Evolutionary conservation across 225 moss, liverwort and hornwort species (phyloP), one percentile per base, ranked within the genome.

Genomic region (Straminergon stramineum): DNA sequence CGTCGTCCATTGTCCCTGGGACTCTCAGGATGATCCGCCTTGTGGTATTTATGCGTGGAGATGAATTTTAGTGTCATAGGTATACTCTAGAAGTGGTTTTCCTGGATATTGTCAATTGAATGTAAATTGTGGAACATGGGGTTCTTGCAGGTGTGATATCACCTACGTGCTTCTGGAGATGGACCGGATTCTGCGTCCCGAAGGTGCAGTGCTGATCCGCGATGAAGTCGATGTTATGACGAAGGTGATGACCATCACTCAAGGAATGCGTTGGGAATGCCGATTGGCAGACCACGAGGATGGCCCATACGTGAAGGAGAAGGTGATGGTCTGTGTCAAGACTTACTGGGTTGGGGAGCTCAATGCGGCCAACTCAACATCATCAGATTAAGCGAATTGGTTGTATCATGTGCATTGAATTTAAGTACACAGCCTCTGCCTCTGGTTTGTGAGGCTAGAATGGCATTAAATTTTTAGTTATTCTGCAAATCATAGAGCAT

Each of bases 231-330:
- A 98, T 79, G 93, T 98, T 14, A 79, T 98, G 85, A 98, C 93
- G 89, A 95, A 94, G 96, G 93, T 96, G 17, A 94, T 94, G 91
- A 65, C 88, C 24, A 95, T 97, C 88, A 96, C 94, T 10, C 92
- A 91, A 81, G 97, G 96, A 41, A 98, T 98, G 95, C 94, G 96
- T 7, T 98, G 97, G 95, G 94, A 96, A 13, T 96, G 97, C 83
- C 96, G 94, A 71, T 89, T 97, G 93, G 97, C 96, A 35, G 97
- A 98, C 51, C 98, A 98, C 30, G 96, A 98, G 83, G 96, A 98
- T 62, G 98, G 96, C 16, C 96, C 97, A 2, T 89, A 94, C 27
- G 91, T 85, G 30, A 91, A 89, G 57, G 96, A 98, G 90, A 98
- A 98, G 89, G 90, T 96, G 74, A 71, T 98, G 90, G 94, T 98